Evolutionary conservation across 1,284 basidiomycete genomes (phyloP).

Genomic region (Tilletia indica): DNA sequence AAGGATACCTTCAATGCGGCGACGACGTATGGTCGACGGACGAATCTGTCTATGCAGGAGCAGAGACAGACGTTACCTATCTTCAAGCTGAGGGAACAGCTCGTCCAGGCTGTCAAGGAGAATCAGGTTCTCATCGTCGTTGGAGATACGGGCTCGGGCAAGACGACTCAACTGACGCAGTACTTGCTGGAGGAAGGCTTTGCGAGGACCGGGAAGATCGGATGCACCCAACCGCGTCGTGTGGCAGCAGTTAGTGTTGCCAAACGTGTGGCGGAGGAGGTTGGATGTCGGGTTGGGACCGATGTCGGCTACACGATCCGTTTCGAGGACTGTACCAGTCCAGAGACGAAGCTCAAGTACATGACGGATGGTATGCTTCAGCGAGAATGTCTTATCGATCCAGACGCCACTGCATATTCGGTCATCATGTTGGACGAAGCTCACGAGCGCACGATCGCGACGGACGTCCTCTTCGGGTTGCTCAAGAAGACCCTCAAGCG

Average conservation of each 20-base stretch:
- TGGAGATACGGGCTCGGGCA: conserved; percentile 89
- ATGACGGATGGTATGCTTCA: conserved; percentile 99
- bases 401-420: conserved; percentile 84
- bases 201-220: conserved; percentile 82
- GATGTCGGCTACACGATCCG: conserved; percentile 98
- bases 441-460: conserved; percentile 95
- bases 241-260: conserved; percentile 99
- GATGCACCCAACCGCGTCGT: conserved; percentile 96
- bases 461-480: conserved; percentile 94
- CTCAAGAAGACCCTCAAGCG: conserved; percentile 94
- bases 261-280: conserved; percentile 95
- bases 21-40: conserved; percentile 93
- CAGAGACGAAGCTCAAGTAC: conserved; percentile 98
- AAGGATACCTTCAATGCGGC: conserved; percentile 91
- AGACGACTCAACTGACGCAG: conserved; percentile 86
- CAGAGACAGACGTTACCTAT: conserved; percentile 89
- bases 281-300: conserved; percentile 90
- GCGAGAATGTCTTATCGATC: conserved; percentile 92
- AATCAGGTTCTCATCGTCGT: conserved; percentile 93
- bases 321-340: conserved; percentile 97
- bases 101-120: conserved; percentile 88
- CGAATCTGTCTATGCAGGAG: conserved; percentile 84
- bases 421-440: conserved; percentile 99
- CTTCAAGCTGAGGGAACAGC: conserved; percentile 87
- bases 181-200: conserved; percentile 86